Evolutionary conservation across 441 rosid genomes (phyloP).

Genomic region (Francoa sonchifolia): DNA sequence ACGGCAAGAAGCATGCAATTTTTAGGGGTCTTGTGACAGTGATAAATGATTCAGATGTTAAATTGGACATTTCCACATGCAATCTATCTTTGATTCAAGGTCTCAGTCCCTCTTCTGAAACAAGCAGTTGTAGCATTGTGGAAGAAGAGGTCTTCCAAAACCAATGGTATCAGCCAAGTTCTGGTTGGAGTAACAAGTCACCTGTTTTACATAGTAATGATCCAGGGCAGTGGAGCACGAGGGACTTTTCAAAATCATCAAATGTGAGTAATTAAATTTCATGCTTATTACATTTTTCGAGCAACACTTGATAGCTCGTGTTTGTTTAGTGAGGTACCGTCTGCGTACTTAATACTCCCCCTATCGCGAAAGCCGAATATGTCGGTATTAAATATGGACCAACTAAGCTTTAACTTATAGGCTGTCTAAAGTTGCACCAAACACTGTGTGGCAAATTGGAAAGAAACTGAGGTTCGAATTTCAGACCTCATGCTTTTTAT

Average conservation of each 20-base stretch:
- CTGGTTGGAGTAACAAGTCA: conserved; percentile 42
- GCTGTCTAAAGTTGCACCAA: too few relatives aligned
- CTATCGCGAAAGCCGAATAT: too few relatives aligned
- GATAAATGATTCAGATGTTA: conserved; percentile 78
- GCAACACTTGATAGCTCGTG: too few relatives aligned
- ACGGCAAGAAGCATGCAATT: conserved; percentile 90
- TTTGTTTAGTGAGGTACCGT: too few relatives aligned
- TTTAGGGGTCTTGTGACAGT: conserved; percentile 86
- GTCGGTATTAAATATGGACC: too few relatives aligned
- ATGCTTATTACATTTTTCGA: too few relatives aligned
- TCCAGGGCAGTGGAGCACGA: conserved; percentile 49
- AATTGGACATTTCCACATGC: conserved; percentile 54
- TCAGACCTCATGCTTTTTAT: too few relatives aligned
- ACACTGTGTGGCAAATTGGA: too few relatives aligned
- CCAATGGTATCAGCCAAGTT: conserved; percentile 32
- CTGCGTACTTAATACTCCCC: too few relatives aligned
- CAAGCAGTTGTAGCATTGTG: conserved; percentile 27
- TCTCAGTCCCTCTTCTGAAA: conserved; percentile 25
- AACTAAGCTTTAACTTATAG: too few relatives aligned
- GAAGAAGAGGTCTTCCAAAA: conserved; percentile 59
- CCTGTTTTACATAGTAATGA: conserved; percentile 27
- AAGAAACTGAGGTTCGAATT: too few relatives aligned
- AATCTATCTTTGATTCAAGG: conserved; percentile 23
- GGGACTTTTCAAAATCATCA: conserved; percentile 47
- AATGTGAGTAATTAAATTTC: conserved; percentile 34